Evolutionary conservation across 495 filamentous ascomycete species (phyloP).

Genomic region (Amorphotheca resinae): DNA sequence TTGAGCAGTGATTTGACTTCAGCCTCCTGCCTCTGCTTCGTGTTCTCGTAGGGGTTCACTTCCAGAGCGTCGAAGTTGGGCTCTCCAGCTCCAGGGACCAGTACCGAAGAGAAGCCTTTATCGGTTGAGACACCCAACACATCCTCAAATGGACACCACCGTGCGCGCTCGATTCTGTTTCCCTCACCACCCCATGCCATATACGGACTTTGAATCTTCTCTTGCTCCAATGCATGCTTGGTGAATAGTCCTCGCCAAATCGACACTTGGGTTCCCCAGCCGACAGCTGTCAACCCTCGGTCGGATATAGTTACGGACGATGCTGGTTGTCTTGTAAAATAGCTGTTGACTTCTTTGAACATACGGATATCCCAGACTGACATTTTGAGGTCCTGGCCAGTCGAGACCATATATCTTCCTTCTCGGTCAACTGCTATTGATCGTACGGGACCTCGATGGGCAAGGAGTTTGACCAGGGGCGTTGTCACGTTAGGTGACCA

Average conservation of each 20-base stretch:
- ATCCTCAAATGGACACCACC: constrained; percentile 94
- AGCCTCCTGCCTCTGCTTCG: constrained; percentile 83
- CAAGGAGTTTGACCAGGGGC: constrained; percentile 83
- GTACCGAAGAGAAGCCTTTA: constrained; percentile 74
- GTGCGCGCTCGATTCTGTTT: constrained; percentile 62
- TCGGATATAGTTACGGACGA: constrained; percentile 79
- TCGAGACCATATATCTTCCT: constrained; percentile 90
- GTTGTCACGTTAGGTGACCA: constrained; percentile 92
- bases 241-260: constrained; percentile 83
- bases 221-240: constrained; percentile 48
- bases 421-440: constrained; percentile 74
- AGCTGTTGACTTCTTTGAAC: constrained; percentile 83
- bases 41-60: constrained; percentile 91
- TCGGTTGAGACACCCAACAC: constrained; percentile 74
- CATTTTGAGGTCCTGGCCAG: constrained; percentile 86
- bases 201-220: constrained; percentile 79
- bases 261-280: constrained; percentile 81
- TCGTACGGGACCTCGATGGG: constrained; percentile 89
- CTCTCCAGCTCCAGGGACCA: constrained; percentile 89
- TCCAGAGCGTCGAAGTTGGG: constrained; percentile 93
- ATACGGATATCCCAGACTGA: constrained; percentile 92
- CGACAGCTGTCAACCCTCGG: constrained; percentile 71
- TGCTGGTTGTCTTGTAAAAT: constrained; percentile 79
- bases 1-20: constrained; percentile 81
- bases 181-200: constrained; percentile 89